Evolutionary conservation across 2,329 filamentous ascomycete species (phyloP), one percentile per base, ranked within the genome.

Genomic region (Phialocephala sp.): DNA sequence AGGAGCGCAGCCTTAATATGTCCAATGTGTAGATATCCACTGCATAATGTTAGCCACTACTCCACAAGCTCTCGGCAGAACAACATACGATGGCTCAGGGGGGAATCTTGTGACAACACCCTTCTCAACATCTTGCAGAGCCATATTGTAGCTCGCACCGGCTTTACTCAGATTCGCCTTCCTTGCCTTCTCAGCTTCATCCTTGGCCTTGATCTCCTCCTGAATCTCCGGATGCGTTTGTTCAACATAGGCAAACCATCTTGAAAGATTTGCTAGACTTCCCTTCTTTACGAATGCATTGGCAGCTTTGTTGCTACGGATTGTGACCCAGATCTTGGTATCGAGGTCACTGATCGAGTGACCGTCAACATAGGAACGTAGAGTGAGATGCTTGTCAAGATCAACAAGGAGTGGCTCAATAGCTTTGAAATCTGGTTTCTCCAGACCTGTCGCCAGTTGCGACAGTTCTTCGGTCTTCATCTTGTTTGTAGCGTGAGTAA

Each of bases 1-100:
- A 98, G 87, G 63, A 97, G 85, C 6, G 93, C 93, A 36, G 93
- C 93, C 81, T 98, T 98, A 72, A 93, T 93, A 81, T 98, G 94
- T 62, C 94, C 94, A 70, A 97, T 97, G 81, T 97, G 94, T 54
- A 97, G 87, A 77, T 97, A 97, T 68, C 93, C 93, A 71, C 70
- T 76, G 37, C 64, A 27, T 45, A 18, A 36, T 63, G 59, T 70
- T 63, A 75, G 63, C 59, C 14, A 54, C 15, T n/a, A 35, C 36
- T 2, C 35, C 18, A 14, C 11, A 8, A 37, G 27, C 18, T 45
- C 2, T n/a, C 64, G 55, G 61, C 15, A 47, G 20, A 47, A 39
- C 22, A 9, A 82, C 87, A 79, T 79, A 91, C 83, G 93, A 97
- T 69, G 94, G 94, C 88, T 97, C 94, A 3, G 94, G 94, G 18